Conservation (phyloP, 148 eudicot species). For the Polygonum aviculare region DNA sequence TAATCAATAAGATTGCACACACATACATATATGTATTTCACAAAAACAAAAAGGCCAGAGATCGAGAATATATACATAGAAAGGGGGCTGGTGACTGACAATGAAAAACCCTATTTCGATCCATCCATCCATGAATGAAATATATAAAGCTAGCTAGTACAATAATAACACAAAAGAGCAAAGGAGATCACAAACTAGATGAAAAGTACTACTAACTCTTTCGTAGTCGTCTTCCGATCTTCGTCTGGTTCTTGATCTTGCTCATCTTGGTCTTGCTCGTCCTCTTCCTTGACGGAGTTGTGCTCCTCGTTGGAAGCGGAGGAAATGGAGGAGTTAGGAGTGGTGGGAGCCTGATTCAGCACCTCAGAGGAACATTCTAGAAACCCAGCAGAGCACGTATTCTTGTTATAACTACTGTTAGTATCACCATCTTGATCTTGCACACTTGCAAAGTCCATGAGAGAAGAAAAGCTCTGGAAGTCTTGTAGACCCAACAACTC, state of each 20-base stretch:
- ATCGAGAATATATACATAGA: not conserved
- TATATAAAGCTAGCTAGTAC: not conserved
- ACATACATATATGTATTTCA: not conserved
- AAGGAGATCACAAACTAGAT: not conserved
- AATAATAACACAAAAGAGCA: not conserved
- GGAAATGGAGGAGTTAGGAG: constrained; percentile 13
- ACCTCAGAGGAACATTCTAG: not conserved
- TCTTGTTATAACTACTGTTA: not conserved
- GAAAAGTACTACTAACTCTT: not conserved
- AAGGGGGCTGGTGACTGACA: not conserved
- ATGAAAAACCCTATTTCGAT: not conserved
- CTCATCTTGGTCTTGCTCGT: not conserved
- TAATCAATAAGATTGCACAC: not conserved
- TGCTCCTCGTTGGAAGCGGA: constrained; percentile 10
- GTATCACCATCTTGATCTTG: not conserved
- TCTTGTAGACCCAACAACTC: constrained; percentile 39
- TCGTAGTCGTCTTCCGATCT: constrained; percentile 6
- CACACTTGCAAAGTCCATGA: not conserved
- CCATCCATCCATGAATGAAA: not conserved
- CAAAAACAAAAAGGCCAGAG: not conserved
- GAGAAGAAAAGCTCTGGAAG: not conserved
- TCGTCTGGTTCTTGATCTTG: not conserved
- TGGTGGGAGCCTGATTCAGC: constrained; percentile 5
- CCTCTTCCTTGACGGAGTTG: not conserved
- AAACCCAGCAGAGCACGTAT: not conserved